These are phyloP conservation scores for Elsinoe perseae DNA, from an alignment of 2,329 filamentous ascomycete species.

Conservation along the genomic window DNA sequence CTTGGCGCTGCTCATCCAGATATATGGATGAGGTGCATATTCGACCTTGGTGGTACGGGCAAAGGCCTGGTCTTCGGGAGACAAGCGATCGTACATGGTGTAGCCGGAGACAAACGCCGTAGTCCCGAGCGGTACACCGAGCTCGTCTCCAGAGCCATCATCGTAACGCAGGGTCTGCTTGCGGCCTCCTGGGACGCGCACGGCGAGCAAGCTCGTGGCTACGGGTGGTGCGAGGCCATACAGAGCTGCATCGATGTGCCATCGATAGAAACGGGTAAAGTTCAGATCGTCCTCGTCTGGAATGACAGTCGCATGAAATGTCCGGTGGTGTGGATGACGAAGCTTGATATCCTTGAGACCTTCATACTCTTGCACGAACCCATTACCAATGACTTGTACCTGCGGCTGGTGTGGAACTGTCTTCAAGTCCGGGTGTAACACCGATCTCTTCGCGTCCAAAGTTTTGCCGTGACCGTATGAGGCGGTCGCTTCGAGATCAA, in stretches of 20 bases:
- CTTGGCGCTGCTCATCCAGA: constrained; percentile 68
- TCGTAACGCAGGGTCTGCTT: constrained; percentile 64
- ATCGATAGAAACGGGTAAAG: constrained; percentile 60
- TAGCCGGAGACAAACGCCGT: constrained; percentile 69
- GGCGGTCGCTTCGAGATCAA: constrained; percentile 54
- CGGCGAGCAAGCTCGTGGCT: constrained; percentile 65
- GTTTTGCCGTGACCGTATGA: constrained; percentile 72
- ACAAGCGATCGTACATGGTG: constrained; percentile 61
- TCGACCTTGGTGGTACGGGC: constrained; percentile 60
- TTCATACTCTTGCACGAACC: constrained; percentile 60
- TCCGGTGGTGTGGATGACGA: constrained; percentile 68
- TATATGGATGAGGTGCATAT: constrained; percentile 71
- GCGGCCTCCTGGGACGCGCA: constrained; percentile 60
- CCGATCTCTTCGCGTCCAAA: constrained; percentile 55
- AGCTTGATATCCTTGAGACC: constrained; percentile 61
- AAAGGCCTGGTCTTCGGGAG: constrained; percentile 58
- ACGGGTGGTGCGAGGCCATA: constrained; percentile 68
- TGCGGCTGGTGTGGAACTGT: constrained; percentile 73
- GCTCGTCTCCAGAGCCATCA: constrained; percentile 58
- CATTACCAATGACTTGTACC: constrained; percentile 73
- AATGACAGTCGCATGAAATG: constrained; percentile 62
- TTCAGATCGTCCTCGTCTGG: constrained; percentile 53
- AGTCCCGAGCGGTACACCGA: constrained; percentile 64
- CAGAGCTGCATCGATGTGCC: constrained; percentile 73
- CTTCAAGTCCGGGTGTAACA: constrained; percentile 72